These are phyloP conservation scores for Magnolia kwangsiensis DNA, from an alignment of 164 flowering plant species.

Conservation along the genomic window DNA sequence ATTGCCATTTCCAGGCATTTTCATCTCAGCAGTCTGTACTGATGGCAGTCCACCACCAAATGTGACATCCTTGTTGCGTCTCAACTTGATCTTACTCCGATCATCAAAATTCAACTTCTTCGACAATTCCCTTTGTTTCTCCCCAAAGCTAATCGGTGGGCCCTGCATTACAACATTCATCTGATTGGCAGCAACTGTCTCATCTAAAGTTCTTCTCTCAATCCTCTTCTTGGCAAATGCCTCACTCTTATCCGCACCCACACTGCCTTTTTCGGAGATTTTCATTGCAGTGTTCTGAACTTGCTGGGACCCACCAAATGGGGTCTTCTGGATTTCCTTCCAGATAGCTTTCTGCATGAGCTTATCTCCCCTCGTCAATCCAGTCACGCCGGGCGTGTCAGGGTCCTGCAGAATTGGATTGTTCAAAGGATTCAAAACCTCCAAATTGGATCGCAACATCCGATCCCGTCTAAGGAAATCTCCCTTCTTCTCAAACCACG, in stretches of 20 bases:
- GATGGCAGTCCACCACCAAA: too few relatives aligned
- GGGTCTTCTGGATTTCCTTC: conserved; percentile 46
- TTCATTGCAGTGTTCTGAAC: background rate
- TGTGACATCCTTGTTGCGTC: too few relatives aligned
- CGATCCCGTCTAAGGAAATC: conserved; percentile 74
- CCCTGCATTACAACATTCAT: background rate
- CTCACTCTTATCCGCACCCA: background rate
- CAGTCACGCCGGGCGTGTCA: conserved; percentile 61
- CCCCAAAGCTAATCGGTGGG: conserved; percentile 3
- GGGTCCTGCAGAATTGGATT: conserved; percentile 93
- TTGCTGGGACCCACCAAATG: conserved; percentile 23
- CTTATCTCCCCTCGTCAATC: conserved; percentile 74
- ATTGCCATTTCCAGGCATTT: background rate
- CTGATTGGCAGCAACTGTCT: conserved; percentile 12
- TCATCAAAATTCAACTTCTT: background rate
- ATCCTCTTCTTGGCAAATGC: conserved; percentile 28
- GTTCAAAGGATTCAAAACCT: conserved; percentile 73
- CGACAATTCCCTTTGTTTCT: too few relatives aligned
- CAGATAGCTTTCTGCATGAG: conserved; percentile 48
- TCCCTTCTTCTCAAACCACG: conserved; percentile 86
- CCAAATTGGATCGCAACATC: conserved; percentile 84
- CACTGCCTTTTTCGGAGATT: background rate
- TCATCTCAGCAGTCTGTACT: background rate
- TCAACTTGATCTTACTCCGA: background rate
- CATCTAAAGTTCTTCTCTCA: conserved; percentile 40